Conservation (phyloP, 257 asterid genomes). For the Sherardia arvensis region DNA sequence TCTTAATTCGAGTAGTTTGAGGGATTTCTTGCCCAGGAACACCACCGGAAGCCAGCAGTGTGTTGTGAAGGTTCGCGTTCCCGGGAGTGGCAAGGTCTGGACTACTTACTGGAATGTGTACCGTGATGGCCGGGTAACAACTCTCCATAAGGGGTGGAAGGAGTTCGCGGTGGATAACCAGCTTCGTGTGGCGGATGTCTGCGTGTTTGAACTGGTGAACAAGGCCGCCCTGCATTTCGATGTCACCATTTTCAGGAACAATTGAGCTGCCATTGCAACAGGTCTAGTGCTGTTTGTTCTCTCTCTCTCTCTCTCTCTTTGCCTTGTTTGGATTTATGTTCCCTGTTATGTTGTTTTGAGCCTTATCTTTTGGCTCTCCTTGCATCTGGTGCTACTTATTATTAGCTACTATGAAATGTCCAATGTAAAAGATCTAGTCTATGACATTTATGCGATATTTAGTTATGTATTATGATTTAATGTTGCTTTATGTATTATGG, state of each 20-base stretch:
- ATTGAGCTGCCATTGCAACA: too few relatives aligned
- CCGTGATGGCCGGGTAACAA: neutral
- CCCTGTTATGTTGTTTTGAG: too few relatives aligned
- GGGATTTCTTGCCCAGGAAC: neutral
- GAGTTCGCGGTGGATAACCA: neutral
- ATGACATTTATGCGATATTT: too few relatives aligned
- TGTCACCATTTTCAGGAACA: neutral
- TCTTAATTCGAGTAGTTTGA: neutral
- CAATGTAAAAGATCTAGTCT: too few relatives aligned
- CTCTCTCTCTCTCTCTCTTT: too few relatives aligned
- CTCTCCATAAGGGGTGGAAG: neutral
- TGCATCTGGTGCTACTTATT: too few relatives aligned
- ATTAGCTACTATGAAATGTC: too few relatives aligned
- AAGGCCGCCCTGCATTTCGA: neutral
- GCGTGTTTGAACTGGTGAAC: neutral
- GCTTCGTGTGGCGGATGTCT: neutral
- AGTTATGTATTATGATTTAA: too few relatives aligned
- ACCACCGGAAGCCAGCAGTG: neutral
- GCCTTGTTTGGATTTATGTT: too few relatives aligned
- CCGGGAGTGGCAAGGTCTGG: neutral
- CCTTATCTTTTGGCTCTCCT: too few relatives aligned
- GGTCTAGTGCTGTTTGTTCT: neutral
- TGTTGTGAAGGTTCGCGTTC: neutral
- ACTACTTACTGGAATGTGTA: neutral
- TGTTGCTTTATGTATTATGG: too few relatives aligned